Conservation (phyloP, 2,329 filamentous ascomycete genomes). For the Laburnicola sp. region DNA sequence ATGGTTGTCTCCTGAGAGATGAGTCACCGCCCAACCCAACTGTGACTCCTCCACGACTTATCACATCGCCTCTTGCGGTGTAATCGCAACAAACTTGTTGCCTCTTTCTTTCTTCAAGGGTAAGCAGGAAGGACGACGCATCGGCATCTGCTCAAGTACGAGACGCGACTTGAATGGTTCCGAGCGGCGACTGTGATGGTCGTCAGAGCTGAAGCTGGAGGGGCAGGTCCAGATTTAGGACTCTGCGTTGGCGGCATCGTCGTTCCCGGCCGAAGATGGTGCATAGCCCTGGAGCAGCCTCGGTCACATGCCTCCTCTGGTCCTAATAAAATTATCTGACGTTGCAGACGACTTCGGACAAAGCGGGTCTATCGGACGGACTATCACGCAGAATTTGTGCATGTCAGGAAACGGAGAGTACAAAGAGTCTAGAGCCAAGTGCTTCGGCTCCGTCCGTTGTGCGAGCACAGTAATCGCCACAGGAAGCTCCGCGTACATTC, state of each 20-base stretch:
- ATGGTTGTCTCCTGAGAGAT: slow-evolving; percentile 22
- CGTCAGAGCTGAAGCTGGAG: slow-evolving; percentile 7
- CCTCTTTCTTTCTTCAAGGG: slow-evolving; percentile 18
- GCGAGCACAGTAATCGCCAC: slow-evolving; percentile 29
- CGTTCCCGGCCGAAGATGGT: neutral
- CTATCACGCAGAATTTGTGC: neutral
- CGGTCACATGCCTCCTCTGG: neutral
- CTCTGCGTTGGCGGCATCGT: slow-evolving; percentile 7
- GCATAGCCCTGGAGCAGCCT: neutral
- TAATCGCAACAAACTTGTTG: slow-evolving; percentile 6
- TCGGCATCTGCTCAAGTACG: neutral
- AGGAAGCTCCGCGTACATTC: slow-evolving; percentile 16
- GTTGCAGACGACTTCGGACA: slow-evolving; percentile 3
- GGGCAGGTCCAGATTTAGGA: slow-evolving; percentile 1
- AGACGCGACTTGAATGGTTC: neutral
- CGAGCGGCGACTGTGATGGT: neutral
- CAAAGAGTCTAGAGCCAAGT: neutral
- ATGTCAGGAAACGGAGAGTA: slow-evolving; percentile 4
- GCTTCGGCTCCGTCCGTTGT: neutral
- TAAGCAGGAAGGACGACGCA: neutral
- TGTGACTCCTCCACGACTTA: neutral
- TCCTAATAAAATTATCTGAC: slow-evolving; percentile 1
- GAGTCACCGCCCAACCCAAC: slow-evolving; percentile 19
- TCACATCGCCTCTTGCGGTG: neutral
- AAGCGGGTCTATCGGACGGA: slow-evolving; percentile 8